Evolutionary conservation across 768 basidiomycete genomes (phyloP).

Genomic region (Suillus luteus): DNA sequence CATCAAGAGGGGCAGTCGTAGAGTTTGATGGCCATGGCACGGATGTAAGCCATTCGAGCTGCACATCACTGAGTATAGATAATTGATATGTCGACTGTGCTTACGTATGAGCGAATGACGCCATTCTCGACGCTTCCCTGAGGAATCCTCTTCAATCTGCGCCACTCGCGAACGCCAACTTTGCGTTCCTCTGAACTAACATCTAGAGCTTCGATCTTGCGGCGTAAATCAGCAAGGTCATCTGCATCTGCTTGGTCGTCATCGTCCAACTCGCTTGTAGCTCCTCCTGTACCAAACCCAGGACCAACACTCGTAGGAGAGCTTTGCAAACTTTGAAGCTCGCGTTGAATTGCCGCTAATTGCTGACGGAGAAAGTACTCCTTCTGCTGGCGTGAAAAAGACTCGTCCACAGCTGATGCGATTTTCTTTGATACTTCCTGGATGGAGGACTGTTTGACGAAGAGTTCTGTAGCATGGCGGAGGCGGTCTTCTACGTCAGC

Average conservation of each 20-base stretch:
- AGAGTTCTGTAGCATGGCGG: slow-evolving; percentile 65
- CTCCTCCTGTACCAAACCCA: slow-evolving; percentile 29
- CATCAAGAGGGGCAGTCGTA: slow-evolving; percentile 31
- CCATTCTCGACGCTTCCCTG: slow-evolving; percentile 89
- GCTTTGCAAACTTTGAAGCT: slow-evolving; percentile 60
- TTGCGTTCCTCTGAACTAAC: slow-evolving; percentile 78
- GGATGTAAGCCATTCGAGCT: slow-evolving; percentile 89
- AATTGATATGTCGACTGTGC: slow-evolving; percentile 26
- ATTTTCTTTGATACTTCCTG: slow-evolving; percentile 83
- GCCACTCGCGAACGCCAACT: slow-evolving; percentile 81
- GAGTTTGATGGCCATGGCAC: slow-evolving; percentile 74
- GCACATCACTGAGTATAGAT: slow-evolving; percentile 12
- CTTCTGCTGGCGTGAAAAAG: slow-evolving; percentile 86
- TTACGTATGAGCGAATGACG: slow-evolving; percentile 80
- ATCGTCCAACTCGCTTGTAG: slow-evolving; percentile 62
- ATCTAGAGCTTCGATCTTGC: slow-evolving; percentile 74
- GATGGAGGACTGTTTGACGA: slow-evolving; percentile 75
- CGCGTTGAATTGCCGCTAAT: slow-evolving; percentile 75
- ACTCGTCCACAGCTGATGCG: slow-evolving; percentile 77
- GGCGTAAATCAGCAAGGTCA: slow-evolving; percentile 71
- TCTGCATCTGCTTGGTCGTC: slow-evolving; percentile 82
- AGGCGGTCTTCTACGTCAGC: slow-evolving; percentile 63
- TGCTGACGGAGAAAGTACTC: slow-evolving; percentile 86
- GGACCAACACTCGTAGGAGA: slow-evolving; percentile 17
- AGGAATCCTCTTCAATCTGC: slow-evolving; percentile 83